These are phyloP conservation scores for Conringia planisiliqua DNA, from an alignment of 345 rosid species.

Conservation along the genomic window DNA sequence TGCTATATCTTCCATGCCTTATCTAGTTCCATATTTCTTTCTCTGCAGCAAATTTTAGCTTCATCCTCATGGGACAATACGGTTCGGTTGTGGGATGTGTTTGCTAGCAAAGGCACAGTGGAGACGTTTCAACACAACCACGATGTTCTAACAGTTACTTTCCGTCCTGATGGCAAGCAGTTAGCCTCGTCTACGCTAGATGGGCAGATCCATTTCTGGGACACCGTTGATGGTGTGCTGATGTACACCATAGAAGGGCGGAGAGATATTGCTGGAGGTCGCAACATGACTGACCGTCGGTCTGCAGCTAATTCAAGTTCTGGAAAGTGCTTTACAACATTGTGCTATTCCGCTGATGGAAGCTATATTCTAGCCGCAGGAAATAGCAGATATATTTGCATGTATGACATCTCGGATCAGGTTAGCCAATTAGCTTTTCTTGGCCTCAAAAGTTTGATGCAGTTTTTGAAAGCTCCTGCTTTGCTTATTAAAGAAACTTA, in stretches of 20 bases:
- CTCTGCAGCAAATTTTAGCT: constrained; percentile 49
- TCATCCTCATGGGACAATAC: constrained; percentile 98
- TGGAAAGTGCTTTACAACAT: constrained; percentile 87
- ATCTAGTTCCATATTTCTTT: background rate
- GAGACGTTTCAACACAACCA: constrained; percentile 89
- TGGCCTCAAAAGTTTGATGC: background rate
- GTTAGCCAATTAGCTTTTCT: constrained; percentile 38
- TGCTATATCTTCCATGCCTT: constrained; percentile 6
- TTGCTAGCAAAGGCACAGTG: constrained; percentile 83
- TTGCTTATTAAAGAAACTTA: constrained; percentile 7
- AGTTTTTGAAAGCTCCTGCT: background rate
- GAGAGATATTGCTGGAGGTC: constrained; percentile 96
- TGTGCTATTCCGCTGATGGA: constrained; percentile 96
- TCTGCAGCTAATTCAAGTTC: constrained; percentile 95
- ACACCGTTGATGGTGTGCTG: constrained; percentile 74
- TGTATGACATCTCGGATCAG: constrained; percentile 97
- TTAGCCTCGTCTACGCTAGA: constrained; percentile 89
- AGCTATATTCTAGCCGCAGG: constrained; percentile 93
- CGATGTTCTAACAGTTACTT: constrained; percentile 81
- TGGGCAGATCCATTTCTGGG: constrained; percentile 98
- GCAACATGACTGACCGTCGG: constrained; percentile 81
- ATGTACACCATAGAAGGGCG: constrained; percentile 97
- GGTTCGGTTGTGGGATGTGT: constrained; percentile 91
- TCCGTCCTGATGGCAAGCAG: constrained; percentile 96
- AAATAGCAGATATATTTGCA: constrained; percentile 90